Evolutionary conservation across 306 rosid genomes (phyloP).

Genomic region (Inga leiocalycina): DNA sequence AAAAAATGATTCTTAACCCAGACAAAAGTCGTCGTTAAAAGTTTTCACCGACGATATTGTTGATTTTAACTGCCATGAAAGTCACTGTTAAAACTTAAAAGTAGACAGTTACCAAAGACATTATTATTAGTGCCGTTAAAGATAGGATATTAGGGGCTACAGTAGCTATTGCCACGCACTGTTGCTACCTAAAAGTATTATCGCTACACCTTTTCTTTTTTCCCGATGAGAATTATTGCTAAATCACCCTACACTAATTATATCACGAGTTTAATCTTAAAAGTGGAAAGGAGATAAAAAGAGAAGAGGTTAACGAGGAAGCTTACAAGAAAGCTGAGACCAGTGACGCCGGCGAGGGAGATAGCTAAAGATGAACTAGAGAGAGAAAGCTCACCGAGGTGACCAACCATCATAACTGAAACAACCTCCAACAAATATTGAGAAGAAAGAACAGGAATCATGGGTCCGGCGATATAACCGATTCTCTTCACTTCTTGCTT

Average conservation of each 20-base stretch:
- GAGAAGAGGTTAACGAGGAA: neutral
- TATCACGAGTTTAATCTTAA: neutral
- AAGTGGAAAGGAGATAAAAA: neutral
- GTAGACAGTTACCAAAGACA: neutral
- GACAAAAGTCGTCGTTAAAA: too few species aligned
- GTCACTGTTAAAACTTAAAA: too few species aligned
- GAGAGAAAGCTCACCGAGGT: slow-evolving; percentile 48
- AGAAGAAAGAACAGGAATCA: slow-evolving; percentile 39
- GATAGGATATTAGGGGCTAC: too few species aligned
- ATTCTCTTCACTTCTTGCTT: slow-evolving; percentile 41
- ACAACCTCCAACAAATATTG: slow-evolving; percentile 41
- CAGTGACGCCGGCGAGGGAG: slow-evolving; percentile 45
- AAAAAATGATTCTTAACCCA: too few species aligned
- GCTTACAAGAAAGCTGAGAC: slow-evolving; percentile 52
- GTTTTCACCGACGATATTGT: neutral
- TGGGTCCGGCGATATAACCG: slow-evolving; percentile 40
- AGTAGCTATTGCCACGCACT: too few species aligned
- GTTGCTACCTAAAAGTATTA: neutral
- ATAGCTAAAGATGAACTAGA: slow-evolving; percentile 46
- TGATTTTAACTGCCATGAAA: too few species aligned
- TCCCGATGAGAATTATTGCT: too few species aligned
- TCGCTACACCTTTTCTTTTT: too few species aligned
- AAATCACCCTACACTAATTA: neutral
- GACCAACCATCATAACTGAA: slow-evolving; percentile 52
- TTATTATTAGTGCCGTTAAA: too few species aligned